Evolutionary conservation across 495 filamentous ascomycete genomes (phyloP), one percentile per base, ranked within the genome.

Genomic region (Rhypophila decipiens): DNA sequence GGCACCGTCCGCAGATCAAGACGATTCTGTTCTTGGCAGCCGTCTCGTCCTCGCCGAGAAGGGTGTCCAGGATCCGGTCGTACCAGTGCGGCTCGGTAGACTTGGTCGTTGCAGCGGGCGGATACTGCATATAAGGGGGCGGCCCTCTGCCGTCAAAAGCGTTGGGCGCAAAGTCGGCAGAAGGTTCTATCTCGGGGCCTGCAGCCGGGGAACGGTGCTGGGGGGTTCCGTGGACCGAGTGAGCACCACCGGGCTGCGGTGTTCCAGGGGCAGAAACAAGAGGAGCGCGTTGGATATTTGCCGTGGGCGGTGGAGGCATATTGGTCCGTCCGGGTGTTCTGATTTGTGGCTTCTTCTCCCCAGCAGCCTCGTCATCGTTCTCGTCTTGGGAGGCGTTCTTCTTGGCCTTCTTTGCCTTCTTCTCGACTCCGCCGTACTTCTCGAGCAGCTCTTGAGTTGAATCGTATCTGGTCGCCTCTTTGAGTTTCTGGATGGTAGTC

Each of bases 1-100:
- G 75, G 60, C 93, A 99, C 18, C 76, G 70, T 18, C 61, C 51
- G 68, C 93, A 99, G 42, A 99, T 93, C 56, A 99, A 65, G 21
- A 84, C 93, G 42, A 95, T 79, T 4, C 93, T 80, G 67, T 96
- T 96, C 66, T 87, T 91, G 0, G 94, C 80, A 21, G 86, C 83
- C 33, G 86, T 91, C 67, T 99, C 93, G 55, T 99, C 93, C 64
- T 99, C 93, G 19, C 93, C 93, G 0, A 99, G 73, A 24, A 99
- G 76, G 4, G 95, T 82, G 59, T 98, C 93, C 33, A 97, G 66
- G 24, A 98, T 78, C 36, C 93, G 82, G 58, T 98, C 93, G 63
- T 96, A 97, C 94, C 94, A 97, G 50, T 83, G 79, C 29, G 82
- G 69, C 35, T 77, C 77, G 1, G 63, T 74, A 51, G 67, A 56